Base-by-base conservation (phyloP, 345 rosid species). In the Alliaria petiolata region DNA sequence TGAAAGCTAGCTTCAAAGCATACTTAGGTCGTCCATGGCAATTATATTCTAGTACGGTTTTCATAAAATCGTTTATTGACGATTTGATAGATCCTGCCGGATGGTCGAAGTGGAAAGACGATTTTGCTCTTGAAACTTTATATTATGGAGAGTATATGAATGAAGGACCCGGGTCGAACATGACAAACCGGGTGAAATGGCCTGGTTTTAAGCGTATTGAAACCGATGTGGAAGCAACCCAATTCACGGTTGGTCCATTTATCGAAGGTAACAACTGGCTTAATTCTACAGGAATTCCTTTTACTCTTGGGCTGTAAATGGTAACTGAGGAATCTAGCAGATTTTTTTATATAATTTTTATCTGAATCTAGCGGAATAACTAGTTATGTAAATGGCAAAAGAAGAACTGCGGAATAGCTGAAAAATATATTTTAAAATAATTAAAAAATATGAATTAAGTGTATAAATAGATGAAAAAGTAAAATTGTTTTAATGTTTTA, bases 11-110 rank as follows among this genome's bases (percentile, higher is more conserved):
- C 1, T 83, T 81, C 76, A 72, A 81, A 65, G 83, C 88, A 2
- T 92, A 80, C 61, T 62, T 89, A 33, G 98, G 98, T 1, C 85
- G 98, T 10, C 98, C 96, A 0, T 92, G 98, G 96, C 85, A 81
- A 49, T 76, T 76, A 69, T 89, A 84, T 67, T 92, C 93, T 0
- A 82, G 96, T 78, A 89, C 96, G 3, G 91, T 87, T 51, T 52
- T 74, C 2, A 40, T 92, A 17, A 59, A 56, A 19, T 86, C 90
- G 0, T 51, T 76, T 26, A 84, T 92, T 7, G 96, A 79, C n/a
- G 88, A 84, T 56, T 7, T 80, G 69, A 78, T 92, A 1, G 85
- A 86, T 34, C 90, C 98, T 0, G 88, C 86, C 0, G 98, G 98
- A 40, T 92, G 91, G 91, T 64, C 89, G 47, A 89, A 87, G 58